Evolutionary conservation across 805 yeast species (phyloP), one percentile per base, ranked within the genome.

Genomic region (Starmerella ratchasimensis): DNA sequence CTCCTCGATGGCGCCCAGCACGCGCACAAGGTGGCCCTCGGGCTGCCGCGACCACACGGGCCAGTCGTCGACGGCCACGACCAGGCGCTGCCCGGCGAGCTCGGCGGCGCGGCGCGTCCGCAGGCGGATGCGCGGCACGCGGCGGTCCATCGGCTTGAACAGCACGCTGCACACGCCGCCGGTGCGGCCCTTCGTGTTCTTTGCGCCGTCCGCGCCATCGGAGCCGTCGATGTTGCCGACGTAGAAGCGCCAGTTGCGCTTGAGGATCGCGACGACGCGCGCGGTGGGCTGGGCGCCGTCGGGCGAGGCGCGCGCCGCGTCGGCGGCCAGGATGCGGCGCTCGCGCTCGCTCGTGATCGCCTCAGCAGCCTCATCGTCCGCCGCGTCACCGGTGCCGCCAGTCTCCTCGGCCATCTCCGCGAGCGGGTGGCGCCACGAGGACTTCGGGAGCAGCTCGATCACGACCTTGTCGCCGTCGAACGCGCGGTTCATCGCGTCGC

Each of bases 211-310:
- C n/a, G n/a, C n/a, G n/a, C n/a, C n/a, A 11, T 11, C 27, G 11
- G 2, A 14, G 4, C n/a, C n/a, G n/a, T n/a, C n/a, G n/a, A 90
- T 68, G 57, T 86, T 95, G 11, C 98, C 98, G 27, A 90, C 98
- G 54, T 86, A 90, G 47, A 76, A 75, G 57, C 98, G 72, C 98
- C 98, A 90, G 44, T 88, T 81, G 59, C 99, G 71, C 60, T 82
- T 78, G 29, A 76, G 64, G 19, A 90, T 70, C 21, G 94, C 93
- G 10, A 90, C 96, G 25, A 90, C 80, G 48, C 74, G 72, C 2
- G 93, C 97, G 0, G 98, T 88, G n/a, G 97, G 98, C 53, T 80
- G 84, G 17, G 77, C 57, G 25, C 32, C 28, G 3, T 61, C 65
- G 21, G 49, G 33, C 3, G 19, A 22, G 3, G 43, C 39, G 13